Evolutionary conservation across 805 yeast species (phyloP).

Genomic region (Starmerella roubikii): DNA sequence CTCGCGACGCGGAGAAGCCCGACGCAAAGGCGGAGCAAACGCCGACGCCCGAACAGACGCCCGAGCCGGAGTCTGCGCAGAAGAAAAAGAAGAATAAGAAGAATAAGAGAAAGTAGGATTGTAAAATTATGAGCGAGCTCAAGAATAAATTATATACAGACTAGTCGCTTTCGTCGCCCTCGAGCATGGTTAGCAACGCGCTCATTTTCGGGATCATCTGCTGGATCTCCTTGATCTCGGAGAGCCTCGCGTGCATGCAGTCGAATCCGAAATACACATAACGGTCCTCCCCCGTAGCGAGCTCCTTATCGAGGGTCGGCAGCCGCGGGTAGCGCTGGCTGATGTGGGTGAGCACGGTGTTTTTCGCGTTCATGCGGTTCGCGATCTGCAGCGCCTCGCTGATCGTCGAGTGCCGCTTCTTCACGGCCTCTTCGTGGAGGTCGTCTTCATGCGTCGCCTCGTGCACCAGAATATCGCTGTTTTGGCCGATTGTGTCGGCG

Average conservation of each 20-base stretch:
- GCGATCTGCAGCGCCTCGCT: constrained; percentile 71
- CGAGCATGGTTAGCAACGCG: constrained; percentile 15
- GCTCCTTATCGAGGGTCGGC: constrained; percentile 24
- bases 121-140: no score
- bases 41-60: neutral
- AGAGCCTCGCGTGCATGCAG: constrained; percentile 41
- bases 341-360: constrained; percentile 75
- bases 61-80: constrained; percentile 4
- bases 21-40: neutral
- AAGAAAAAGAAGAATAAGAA: constrained; percentile 18
- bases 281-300: constrained; percentile 16
- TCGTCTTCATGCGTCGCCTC: constrained; percentile 87
- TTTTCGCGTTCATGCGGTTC: constrained; percentile 54
- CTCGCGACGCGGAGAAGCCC: neutral
- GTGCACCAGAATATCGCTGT: constrained; percentile 68
- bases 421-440: constrained; percentile 59
- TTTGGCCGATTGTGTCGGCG: constrained; percentile 43
- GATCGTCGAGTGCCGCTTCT: constrained; percentile 77
- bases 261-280: constrained; percentile 44
- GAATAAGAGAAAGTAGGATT: constrained; percentile 13
- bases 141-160: no score
- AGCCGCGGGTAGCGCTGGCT: constrained; percentile 72
- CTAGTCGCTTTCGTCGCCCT: neutral
- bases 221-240: constrained; percentile 30
- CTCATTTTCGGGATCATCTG: constrained; percentile 19